A percentile compares a stretch with the other conserved stretches of the same genome.
These are phyloP conservation scores for Syzygium syzygioides DNA, from an alignment of 441 rosid species.

Conservation along the genomic window DNA sequence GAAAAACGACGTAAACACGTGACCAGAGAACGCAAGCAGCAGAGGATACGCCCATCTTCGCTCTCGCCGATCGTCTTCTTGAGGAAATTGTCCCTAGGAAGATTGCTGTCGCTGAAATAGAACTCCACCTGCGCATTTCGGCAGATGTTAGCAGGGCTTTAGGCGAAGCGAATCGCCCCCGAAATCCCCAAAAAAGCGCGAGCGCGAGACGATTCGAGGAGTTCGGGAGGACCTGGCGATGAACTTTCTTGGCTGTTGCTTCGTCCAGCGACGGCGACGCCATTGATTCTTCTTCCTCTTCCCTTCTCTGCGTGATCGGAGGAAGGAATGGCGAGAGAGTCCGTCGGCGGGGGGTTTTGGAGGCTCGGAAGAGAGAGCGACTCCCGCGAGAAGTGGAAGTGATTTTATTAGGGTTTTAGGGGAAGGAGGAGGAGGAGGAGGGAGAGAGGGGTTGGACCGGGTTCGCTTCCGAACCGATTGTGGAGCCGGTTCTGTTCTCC, in stretches of 20 bases:
- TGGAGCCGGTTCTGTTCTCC: neutral
- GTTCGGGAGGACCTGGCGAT: slow-evolving; percentile 58
- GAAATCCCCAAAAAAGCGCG: neutral
- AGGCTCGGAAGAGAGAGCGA: neutral
- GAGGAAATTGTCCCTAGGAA: slow-evolving; percentile 70
- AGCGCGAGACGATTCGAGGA: neutral
- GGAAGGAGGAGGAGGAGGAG: neutral
- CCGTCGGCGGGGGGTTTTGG: neutral
- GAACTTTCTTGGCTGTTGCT: slow-evolving; percentile 53
- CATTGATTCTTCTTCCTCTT: slow-evolving; percentile 24
- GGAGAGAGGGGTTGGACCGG: neutral
- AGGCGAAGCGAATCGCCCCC: neutral
- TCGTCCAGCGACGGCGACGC: slow-evolving; percentile 58
- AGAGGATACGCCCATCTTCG: slow-evolving; percentile 73
- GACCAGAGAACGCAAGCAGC: neutral
- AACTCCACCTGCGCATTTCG: slow-evolving; percentile 57
- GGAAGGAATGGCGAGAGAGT: neutral
- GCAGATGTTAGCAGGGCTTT: neutral
- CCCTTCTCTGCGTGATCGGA: neutral
- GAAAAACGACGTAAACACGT: neutral
- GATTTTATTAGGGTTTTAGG: slow-evolving; percentile 10
- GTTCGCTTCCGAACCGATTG: neutral
- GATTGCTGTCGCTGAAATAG: slow-evolving; percentile 87
- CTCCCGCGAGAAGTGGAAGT: neutral
- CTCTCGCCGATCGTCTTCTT: slow-evolving; percentile 47